Percentiles rank a stretch among this genome's conserved stretches.
Evolutionary conservation across 306 rosid genomes (phyloP).

Genomic region (Begonia loranthoides): DNA sequence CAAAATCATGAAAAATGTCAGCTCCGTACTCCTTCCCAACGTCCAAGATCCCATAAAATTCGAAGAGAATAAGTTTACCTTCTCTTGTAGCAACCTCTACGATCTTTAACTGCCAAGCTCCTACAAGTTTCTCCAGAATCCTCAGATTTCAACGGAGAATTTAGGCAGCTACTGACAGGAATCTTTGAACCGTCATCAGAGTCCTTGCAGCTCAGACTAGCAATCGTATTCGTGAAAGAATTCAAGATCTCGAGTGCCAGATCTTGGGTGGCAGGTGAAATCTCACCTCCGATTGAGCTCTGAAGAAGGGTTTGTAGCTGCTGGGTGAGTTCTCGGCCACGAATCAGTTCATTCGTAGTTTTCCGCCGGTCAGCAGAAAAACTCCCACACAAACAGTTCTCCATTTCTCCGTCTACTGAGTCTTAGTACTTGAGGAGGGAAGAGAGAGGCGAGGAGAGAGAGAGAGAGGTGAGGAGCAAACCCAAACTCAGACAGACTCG

Average conservation of each 20-base stretch:
- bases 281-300: neutral
- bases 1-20: too few relatives aligned
- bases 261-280: neutral
- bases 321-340: constrained; percentile 8
- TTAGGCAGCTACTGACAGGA: constrained; percentile 2
- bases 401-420: constrained; percentile 2
- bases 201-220: neutral
- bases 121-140: constrained; percentile 8
- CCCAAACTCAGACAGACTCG: too few relatives aligned
- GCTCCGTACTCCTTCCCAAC: too few relatives aligned
- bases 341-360: constrained; percentile 1
- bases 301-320: constrained; percentile 1
- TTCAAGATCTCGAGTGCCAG: constrained; percentile 1
- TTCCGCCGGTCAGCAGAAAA: neutral
- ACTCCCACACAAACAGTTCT: neutral
- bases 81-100: too few relatives aligned
- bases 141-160: constrained; percentile 10
- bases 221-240: neutral
- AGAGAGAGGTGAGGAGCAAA: too few relatives aligned
- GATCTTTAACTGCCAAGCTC: neutral
- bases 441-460: too few relatives aligned
- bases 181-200: neutral
- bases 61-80: neutral
- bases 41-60: too few relatives aligned
- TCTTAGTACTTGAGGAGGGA: too few relatives aligned